Evolutionary conservation across 2,329 filamentous ascomycete genomes (phyloP), one percentile per base, ranked within the genome.

Genomic region (Ampelomyces quisqualis): DNA sequence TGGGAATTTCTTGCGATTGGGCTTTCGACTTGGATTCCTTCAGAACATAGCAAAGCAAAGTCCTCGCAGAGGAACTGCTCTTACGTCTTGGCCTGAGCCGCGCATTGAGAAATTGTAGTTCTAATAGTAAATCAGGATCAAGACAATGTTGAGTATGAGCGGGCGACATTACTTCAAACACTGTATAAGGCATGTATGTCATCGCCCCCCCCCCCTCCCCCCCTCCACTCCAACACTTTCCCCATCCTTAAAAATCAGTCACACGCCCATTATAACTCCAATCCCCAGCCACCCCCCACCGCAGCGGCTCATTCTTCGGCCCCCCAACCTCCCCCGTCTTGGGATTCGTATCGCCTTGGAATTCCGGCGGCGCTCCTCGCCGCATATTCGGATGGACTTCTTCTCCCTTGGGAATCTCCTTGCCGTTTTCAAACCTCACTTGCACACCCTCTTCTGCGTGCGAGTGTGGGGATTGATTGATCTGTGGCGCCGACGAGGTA

Each of bases 251-350:
- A 40, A 98, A 98, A 70, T 98, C 93, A 17, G 91, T 97, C 39
- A 94, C 90, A 50, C 91, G 77, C 32, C 93, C 93, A 69, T 96
- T 96, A 69, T 88, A 98, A 67, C 89, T 96, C 86, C 90, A 98
- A 65, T 87, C 84, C 1, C 88, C 84, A 0, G 60, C 65, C 13
- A 77, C 74, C 0, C 90, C 90, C 91, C 91, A 96, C 57, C 90
- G 75, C 64, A 97, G 64, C 36, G 93, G 93, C 71, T 98, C 91
- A 64, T 95, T 97, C 82, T 97, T 98, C 5, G 93, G 93, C 1
- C 93, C 93, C 5, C 93, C 93, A 8, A 96, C 82, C 76, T 98
- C 93, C 17, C 93, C 93, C 1, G 93, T 98, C 75, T 85, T 86
- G 2, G 93, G 93, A 68, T 98, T 97, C 40, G 76, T 78, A 38